phyloP scores from a whole-genome alignment of 2,329 filamentous ascomycete genomes.

The Neofusicoccum sp. region DNA sequence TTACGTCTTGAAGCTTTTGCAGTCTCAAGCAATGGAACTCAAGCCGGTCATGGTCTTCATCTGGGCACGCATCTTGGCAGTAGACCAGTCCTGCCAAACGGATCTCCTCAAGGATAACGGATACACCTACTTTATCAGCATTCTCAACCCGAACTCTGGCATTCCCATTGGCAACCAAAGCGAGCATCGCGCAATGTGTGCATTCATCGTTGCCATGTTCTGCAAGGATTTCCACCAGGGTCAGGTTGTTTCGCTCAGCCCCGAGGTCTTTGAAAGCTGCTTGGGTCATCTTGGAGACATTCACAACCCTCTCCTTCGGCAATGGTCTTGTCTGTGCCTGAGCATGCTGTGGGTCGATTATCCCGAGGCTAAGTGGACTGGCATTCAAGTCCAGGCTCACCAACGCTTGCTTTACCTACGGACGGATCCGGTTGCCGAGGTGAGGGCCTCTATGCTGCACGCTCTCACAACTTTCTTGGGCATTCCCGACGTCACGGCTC shows the following conservation, averaged over 20 bases:
- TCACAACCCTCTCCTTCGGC: conserved; percentile 82
- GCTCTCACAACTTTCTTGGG: conserved; percentile 92
- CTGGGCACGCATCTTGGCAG: conserved; percentile 92
- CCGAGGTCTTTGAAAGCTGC: conserved; percentile 86
- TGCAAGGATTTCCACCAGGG: conserved; percentile 93
- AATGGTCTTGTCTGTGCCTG: conserved; percentile 94
- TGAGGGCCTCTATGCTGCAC: conserved; percentile 88
- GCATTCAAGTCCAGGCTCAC: conserved; percentile 85
- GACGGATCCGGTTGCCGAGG: conserved; percentile 85
- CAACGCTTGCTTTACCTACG: conserved; percentile 75
- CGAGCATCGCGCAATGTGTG: conserved; percentile 98
- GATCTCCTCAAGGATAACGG: conserved; percentile 96
- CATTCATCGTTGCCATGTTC: conserved; percentile 95
- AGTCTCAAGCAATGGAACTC: conserved; percentile 89
- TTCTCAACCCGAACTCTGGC: conserved; percentile 76
- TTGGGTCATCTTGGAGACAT: conserved; percentile 78
- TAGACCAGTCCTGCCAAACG: conserved; percentile 88
- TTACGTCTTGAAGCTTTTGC: conserved; percentile 94
- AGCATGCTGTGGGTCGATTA: conserved; percentile 93
- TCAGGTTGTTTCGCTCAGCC: conserved; percentile 85
- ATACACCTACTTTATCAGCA: conserved; percentile 93
- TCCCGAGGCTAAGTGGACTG: conserved; percentile 91
- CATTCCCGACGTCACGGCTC: conserved; percentile 87
- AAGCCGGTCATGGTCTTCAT: conserved; percentile 99
- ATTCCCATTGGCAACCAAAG: conserved; percentile 77